These are phyloP conservation scores for Helianthus tuberosus DNA, from an alignment of 129 eudicot genomes.

Conservation along the genomic window DNA sequence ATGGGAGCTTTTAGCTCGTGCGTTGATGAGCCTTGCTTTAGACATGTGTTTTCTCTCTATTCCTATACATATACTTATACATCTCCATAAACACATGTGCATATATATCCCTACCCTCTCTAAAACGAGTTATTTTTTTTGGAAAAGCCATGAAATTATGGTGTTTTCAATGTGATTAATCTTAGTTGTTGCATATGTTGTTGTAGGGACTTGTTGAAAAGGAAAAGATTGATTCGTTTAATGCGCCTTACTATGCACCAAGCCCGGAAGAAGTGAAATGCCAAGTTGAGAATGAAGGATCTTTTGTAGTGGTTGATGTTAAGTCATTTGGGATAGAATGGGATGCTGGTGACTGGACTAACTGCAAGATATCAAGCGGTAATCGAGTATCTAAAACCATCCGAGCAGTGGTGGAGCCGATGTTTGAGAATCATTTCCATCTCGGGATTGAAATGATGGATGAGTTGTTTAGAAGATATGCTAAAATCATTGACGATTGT, in stretches of 20 bases:
- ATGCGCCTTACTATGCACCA: conserved; percentile 65
- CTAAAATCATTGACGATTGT: conserved; percentile 38
- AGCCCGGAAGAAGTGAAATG: conserved; percentile 45
- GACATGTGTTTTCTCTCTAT: conserved; percentile 35
- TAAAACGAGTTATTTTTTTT: too few relatives aligned
- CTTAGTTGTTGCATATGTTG: neutral
- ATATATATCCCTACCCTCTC: too few relatives aligned
- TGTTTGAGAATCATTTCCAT: conserved; percentile 52
- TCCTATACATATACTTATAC: too few relatives aligned
- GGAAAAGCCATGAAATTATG: too few relatives aligned
- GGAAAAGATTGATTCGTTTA: conserved; percentile 60
- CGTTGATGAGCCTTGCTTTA: conserved; percentile 48
- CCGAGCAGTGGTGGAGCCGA: conserved; percentile 73
- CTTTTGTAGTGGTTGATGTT: conserved; percentile 40
- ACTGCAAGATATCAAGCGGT: conserved; percentile 36
- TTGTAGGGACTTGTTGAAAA: conserved; percentile 57
- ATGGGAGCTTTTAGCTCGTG: conserved; percentile 56
- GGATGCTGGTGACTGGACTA: conserved; percentile 34
- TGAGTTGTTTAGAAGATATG: conserved; percentile 48
- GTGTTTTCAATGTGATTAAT: neutral
- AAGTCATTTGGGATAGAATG: conserved; percentile 48
- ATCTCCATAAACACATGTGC: too few relatives aligned
- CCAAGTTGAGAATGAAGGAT: conserved; percentile 53
- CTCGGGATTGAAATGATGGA: conserved; percentile 46
- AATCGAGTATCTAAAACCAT: conserved; percentile 44